Percentiles rank a stretch among this genome's conserved stretches.
Evolutionary conservation across 768 basidiomycete genomes (phyloP).

Genomic region (Panellus pusillus): DNA sequence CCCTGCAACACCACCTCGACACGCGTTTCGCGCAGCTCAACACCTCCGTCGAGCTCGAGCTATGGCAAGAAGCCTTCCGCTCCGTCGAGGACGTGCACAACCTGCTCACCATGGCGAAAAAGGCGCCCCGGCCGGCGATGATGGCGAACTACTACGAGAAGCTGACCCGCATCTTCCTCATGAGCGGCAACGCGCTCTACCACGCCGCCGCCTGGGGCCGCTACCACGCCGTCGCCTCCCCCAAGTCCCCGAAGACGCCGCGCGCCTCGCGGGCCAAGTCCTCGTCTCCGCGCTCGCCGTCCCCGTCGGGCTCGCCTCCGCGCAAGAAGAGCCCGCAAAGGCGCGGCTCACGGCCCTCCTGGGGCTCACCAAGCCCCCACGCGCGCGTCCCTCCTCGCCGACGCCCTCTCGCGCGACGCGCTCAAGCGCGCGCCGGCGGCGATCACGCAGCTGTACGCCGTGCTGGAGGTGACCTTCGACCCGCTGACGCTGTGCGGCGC

Average conservation of each 20-base stretch:
- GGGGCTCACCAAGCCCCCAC: slow-evolving; percentile 85
- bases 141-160: slow-evolving; percentile 99
- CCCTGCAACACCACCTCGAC: slow-evolving; percentile 92
- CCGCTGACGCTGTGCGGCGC: slow-evolving; percentile 81
- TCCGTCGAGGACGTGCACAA: slow-evolving; percentile 98
- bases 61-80: slow-evolving; percentile 99
- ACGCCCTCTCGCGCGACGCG: slow-evolving; percentile 83
- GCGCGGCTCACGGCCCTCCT: slow-evolving; percentile 83
- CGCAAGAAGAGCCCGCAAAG: slow-evolving; percentile 42
- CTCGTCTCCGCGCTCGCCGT: slow-evolving; percentile 92
- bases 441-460: slow-evolving; percentile 78
- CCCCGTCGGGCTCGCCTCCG: slow-evolving; percentile 64
- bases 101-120: slow-evolving; percentile 89
- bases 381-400: slow-evolving; percentile 79
- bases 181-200: slow-evolving; percentile 91
- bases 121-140: slow-evolving; percentile 89
- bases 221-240: slow-evolving; percentile 77
- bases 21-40: slow-evolving; percentile 96
- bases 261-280: slow-evolving; percentile 85
- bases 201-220: slow-evolving; percentile 96
- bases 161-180: slow-evolving; percentile 93
- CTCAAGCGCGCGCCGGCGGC: slow-evolving; percentile 74
- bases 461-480: slow-evolving; percentile 92
- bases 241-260: slow-evolving; percentile 75
- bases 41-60: slow-evolving; percentile 94